Base-by-base conservation (phyloP, 2,329 filamentous ascomycete species). In the Neofusicoccum parvum region DNA sequence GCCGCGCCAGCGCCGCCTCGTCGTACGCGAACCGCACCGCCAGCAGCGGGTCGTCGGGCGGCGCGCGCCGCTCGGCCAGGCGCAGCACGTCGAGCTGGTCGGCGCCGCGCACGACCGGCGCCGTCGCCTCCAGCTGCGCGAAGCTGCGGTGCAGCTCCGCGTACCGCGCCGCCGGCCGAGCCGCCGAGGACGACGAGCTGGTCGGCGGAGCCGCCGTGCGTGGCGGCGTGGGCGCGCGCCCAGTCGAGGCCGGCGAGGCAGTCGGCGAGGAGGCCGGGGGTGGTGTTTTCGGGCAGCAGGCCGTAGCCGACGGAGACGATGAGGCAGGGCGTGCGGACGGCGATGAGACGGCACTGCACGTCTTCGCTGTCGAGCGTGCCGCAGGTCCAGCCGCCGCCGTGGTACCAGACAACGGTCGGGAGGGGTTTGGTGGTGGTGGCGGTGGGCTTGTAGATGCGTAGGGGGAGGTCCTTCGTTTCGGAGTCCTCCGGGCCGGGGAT, bases 331-430 rank as follows among this genome's bases (percentile, higher is more conserved):
- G 71, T 70, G 45, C 69, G 62, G 23, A 72, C 70, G 36, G 74
- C 69, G 27, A 79, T 67, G 17, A 70, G 67, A 34, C 75, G 69
- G 67, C 76, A 78, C 65, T 74, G 70, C 5, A 70, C 69, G 66
- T 79, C 75, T 68, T 79, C 77, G 10, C 71, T 70, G 63, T 78
- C 72, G 34, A 79, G 69, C 68, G 75, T 72, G 15, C 77, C 77
- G 6, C 70, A 70, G 53, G 75, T 69, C 62, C 69, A 79, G 2
- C 78, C 77, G 34, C 77, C 78, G 45, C 77, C 78, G 64, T 78
- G 75, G 54, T 67, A 72, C 67, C 74, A 80, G 7, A 79, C 69
- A 34, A 73, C 73, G 37, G 78, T 66, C 5, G 77, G 76, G 17
- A 78, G 54, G 3, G 51, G 51, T 3, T 14, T 14, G 41, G 7